Evolutionary conservation across 2,329 filamentous ascomycete genomes (phyloP), one percentile per base, ranked within the genome.

Genomic region (Madurella fahalii): DNA sequence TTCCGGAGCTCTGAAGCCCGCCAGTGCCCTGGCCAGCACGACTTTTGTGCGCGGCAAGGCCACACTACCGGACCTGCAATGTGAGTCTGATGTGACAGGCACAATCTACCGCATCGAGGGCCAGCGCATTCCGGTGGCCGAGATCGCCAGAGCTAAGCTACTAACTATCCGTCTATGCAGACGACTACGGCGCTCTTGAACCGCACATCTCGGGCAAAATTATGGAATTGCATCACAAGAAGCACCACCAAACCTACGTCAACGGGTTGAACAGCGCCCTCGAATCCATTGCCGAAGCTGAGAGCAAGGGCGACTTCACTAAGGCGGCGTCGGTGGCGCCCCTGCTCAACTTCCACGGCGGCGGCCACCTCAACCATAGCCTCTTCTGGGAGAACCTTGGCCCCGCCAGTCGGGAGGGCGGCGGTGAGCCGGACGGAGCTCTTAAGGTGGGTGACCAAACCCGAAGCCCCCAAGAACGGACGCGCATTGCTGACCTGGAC

Each of bases 101-200:
- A 37, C 34, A 37, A 7, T 25, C 25, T 25, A 25, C 25, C 3
- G 25, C 3, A 25, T 25, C 25, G 25, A 25, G 25, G 25, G 7
- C 25, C 25, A 25, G 25, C 7, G 25, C 25, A 25, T 25, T 25
- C 4, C 25, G 25, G 25, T 25, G 4, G 7, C 25, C 25, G 25
- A 25, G 25, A 25, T 25, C 25, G 25, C 25, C 25, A 25, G 25
- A 25, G 25, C 25, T 5, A 12, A 31, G 15, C 20, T 51, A 17
- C 44, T 54, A 40, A 61, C 47, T 5, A 7, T 13, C 18, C 37
- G 7, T n/a, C 11, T 15, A 4, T 37, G 15, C 25, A 96, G 93
- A 97, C 71, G 94, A 96, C 80, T 99, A 96, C 74, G 90, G 87
- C 70, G 94, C 92, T 50, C 90, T 99, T 66, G 94, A 99, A 77